Evolutionary conservation across 306 rosid species (phyloP), one percentile per base, ranked within the genome.

Genomic region (Rosa chinensis): DNA sequence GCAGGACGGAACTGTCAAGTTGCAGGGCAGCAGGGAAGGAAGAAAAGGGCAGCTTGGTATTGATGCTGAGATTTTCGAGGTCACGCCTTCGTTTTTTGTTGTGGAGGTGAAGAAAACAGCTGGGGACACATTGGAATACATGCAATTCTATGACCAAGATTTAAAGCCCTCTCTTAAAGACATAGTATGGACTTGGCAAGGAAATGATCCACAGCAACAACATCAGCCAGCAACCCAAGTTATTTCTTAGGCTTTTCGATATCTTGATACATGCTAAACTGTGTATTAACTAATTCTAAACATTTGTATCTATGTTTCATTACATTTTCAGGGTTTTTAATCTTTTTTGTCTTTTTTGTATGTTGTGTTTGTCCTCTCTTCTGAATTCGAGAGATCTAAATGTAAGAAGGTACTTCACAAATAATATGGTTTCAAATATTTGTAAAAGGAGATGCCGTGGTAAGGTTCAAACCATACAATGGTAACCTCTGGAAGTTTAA

Each of bases 11-110:
- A 50, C 68, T 12, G 80, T 91, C 71, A 87, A 82, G 59, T 71
- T 93, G 79, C 89, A 93, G 42, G 93, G 86, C 17, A 75, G 79
- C 72, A 87, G 81, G 76, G 66, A 56, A n/a, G 89, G 89, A 48
- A 48, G 88, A 28, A 85, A 85, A 35, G 85, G 87, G 10, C 92
- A 86, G n/a, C 90, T 93, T 35, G 77, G 61, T 0, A 84, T 93
- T 42, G 95, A 87, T 64, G 90, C 91, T n/a, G 95, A 93, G 77
- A 87, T 91, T 49, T 93, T 87, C 49, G 90, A 93, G 67, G 91
- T 90, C 20, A 78, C 94, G 0, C 85, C 94, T 63, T 84, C 91
- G 2, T 81, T 89, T 78, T 76, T 66, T 58, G 84, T 91, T 44
- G 94, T 93, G 62, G 94, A 91, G 86, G 80, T 90, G 81, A 89